Evolutionary conservation across 1,139 yeast genomes (phyloP).

Genomic region (Scheffersomyces segobiensis): DNA sequence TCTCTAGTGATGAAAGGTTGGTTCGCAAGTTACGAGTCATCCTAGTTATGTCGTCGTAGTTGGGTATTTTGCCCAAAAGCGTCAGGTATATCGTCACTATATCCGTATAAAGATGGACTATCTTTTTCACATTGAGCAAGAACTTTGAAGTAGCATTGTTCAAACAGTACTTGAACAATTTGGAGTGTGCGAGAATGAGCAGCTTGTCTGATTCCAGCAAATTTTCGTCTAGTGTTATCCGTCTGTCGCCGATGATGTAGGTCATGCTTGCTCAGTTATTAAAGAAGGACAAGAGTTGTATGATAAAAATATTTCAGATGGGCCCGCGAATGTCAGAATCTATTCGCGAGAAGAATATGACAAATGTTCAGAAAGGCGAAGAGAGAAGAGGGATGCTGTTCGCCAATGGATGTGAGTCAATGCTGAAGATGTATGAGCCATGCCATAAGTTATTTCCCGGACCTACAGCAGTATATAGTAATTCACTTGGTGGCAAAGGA

Average conservation of each 20-base stretch:
- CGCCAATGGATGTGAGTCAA: background rate
- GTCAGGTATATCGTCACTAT: slow-evolving; percentile 43
- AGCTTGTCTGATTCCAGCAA: slow-evolving; percentile 24
- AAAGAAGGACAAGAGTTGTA: background rate
- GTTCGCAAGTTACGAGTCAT: slow-evolving; percentile 30
- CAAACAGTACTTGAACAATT: slow-evolving; percentile 34
- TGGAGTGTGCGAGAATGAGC: slow-evolving; percentile 29
- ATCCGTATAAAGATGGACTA: slow-evolving; percentile 40
- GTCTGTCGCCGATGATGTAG: slow-evolving; percentile 35
- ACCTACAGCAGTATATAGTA: too few relatives aligned
- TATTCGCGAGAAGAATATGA: background rate
- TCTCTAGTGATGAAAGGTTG: slow-evolving; percentile 29
- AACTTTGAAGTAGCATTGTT: slow-evolving; percentile 31
- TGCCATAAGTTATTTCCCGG: background rate
- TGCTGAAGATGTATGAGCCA: background rate
- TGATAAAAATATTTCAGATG: background rate
- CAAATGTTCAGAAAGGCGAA: background rate
- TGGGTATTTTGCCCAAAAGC: slow-evolving; percentile 39
- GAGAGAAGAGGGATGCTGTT: background rate
- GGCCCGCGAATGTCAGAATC: background rate
- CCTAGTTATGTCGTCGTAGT: slow-evolving; percentile 43
- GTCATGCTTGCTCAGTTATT: slow-evolving; percentile 21
- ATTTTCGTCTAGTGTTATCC: slow-evolving; percentile 22
- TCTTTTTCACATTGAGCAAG: slow-evolving; percentile 30
- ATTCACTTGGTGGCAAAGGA: background rate